Conservation (phyloP, 768 basidiomycete genomes). For the Strobilomyces dryophilus region DNA sequence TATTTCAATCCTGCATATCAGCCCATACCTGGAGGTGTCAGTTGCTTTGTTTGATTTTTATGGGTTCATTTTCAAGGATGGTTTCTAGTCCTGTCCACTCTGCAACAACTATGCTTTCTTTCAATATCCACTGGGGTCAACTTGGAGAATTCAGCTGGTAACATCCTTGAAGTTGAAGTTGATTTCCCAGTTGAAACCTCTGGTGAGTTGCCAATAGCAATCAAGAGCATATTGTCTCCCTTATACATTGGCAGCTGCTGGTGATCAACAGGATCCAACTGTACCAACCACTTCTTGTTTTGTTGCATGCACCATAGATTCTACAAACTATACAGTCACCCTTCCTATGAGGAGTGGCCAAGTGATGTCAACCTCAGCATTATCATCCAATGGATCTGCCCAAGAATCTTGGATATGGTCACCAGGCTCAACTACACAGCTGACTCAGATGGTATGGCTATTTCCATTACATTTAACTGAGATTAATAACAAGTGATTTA, state of each 20-base stretch:
- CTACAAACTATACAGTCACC: background rate
- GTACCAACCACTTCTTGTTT: too few species aligned
- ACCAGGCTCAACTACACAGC: too few species aligned
- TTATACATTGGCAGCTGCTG: too few species aligned
- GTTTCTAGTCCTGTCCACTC: background rate
- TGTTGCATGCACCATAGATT: too few species aligned
- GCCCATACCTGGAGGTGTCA: too few species aligned
- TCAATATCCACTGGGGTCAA: background rate
- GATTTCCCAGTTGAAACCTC: background rate
- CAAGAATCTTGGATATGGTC: background rate
- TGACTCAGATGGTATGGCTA: background rate
- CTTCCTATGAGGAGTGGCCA: conserved; percentile 3
- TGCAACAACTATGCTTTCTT: background rate
- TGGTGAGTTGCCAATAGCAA: too few species aligned
- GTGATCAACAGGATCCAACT: too few species aligned
- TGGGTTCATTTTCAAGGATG: background rate
- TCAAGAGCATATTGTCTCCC: too few species aligned
- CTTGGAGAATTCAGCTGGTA: background rate
- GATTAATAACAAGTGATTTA: background rate
- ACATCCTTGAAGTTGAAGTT: background rate
- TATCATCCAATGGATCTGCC: background rate
- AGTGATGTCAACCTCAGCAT: too few species aligned
- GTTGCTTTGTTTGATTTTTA: too few species aligned
- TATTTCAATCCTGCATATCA: too few species aligned
- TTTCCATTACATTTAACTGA: background rate